phyloP scores from a whole-genome alignment of 495 filamentous ascomycete species.

The Hyaloscypha bicolor region DNA sequence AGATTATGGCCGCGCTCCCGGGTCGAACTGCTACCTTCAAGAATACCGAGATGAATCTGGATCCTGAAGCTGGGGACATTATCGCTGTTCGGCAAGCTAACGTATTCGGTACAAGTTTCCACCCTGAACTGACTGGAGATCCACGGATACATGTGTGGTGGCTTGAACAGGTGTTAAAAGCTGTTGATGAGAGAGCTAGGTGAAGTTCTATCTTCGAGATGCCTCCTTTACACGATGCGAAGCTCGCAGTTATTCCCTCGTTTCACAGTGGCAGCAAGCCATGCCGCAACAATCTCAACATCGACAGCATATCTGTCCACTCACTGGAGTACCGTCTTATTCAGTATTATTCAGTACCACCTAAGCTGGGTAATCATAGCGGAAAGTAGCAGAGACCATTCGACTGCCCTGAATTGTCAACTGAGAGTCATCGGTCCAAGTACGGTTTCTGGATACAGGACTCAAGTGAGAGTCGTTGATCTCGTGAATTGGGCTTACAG shows the following conservation, averaged over 20 bases:
- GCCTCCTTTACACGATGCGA: neutral
- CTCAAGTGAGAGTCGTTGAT: no score
- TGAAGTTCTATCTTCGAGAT: neutral
- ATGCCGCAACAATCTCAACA: neutral
- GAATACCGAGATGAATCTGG: constrained; percentile 30
- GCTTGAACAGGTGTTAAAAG: constrained; percentile 68
- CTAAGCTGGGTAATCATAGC: no score
- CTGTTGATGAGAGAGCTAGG: constrained; percentile 21
- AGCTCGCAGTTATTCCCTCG: neutral
- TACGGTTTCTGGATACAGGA: no score
- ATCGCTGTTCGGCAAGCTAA: constrained; percentile 91
- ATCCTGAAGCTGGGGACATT: constrained; percentile 70
- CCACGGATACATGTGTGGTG: constrained; percentile 93
- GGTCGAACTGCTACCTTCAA: constrained; percentile 40
- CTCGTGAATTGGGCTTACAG: no score
- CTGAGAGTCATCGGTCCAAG: no score
- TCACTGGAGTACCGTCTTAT: neutral
- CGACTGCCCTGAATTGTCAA: no score
- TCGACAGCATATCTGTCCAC: neutral
- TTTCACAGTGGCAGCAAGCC: neutral
- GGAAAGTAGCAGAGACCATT: no score
- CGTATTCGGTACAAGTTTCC: constrained; percentile 95
- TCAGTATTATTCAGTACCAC: no score
- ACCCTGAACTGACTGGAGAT: constrained; percentile 92
- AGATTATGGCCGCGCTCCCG: constrained; percentile 61